Conservation (phyloP, 2,329 filamentous ascomycete genomes). For the Botrytis byssoidea region DNA sequence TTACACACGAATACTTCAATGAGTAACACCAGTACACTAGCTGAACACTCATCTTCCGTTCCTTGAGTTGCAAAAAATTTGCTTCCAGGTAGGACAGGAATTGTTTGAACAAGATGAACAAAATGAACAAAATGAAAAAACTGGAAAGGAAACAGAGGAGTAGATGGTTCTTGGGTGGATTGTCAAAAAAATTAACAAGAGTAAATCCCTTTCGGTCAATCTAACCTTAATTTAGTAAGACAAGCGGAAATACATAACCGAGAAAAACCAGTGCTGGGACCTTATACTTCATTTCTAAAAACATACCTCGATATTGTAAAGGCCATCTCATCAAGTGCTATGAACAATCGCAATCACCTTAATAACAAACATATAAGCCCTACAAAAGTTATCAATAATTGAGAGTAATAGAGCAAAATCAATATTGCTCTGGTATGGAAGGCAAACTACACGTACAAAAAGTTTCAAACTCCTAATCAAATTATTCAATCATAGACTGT, state of each 20-base stretch:
- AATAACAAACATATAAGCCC: too few relatives aligned
- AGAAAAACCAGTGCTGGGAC: fast-evolving
- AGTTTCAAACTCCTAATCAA: neutral
- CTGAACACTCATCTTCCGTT: neutral
- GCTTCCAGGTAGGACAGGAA: too few relatives aligned
- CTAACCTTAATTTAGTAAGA: neutral
- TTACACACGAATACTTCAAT: neutral
- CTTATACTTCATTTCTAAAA: too few relatives aligned
- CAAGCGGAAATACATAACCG: neutral
- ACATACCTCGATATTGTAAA: neutral
- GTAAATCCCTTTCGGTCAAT: neutral
- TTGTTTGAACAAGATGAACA: too few relatives aligned
- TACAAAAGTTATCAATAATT: neutral
- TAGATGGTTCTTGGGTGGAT: neutral
- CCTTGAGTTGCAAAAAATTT: too few relatives aligned
- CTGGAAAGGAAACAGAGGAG: neutral
- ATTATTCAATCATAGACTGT: neutral
- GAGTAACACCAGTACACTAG: too few relatives aligned
- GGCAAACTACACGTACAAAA: too few relatives aligned
- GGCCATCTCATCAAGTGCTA: fast-evolving
- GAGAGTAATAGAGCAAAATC: too few relatives aligned
- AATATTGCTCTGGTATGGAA: too few relatives aligned
- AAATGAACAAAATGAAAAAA: neutral
- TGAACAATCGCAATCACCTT: too few relatives aligned
- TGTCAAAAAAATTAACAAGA: too few relatives aligned